A percentile compares a stretch with the other conserved stretches of the same genome.
Conservation (phyloP, 768 basidiomycete genomes). For the Tulasnella calospora region DNA sequence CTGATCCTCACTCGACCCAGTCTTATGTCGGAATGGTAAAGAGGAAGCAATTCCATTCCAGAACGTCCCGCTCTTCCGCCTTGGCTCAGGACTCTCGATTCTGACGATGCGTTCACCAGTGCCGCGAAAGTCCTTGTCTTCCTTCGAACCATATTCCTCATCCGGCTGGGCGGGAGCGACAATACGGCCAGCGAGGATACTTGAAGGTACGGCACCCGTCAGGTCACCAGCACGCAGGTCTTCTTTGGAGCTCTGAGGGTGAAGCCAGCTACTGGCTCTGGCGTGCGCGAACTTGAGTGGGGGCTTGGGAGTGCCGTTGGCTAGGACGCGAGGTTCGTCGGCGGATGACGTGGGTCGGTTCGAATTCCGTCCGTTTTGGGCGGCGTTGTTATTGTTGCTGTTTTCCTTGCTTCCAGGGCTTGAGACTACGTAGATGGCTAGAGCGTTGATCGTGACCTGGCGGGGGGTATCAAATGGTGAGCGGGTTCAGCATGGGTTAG, state of each 20-base stretch:
- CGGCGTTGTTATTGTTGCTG: not conserved
- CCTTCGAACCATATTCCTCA: not conserved
- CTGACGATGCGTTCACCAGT: not conserved
- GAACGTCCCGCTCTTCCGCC: slow-evolving; percentile 1
- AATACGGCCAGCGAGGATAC: not conserved
- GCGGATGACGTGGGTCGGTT: not conserved
- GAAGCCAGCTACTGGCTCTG: not conserved
- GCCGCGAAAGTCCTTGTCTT: not conserved
- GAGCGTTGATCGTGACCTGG: slow-evolving; percentile 28
- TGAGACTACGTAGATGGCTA: slow-evolving; percentile 27
- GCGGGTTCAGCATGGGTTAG: not conserved
- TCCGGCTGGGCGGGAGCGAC: not conserved
- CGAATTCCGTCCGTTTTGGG: not conserved
- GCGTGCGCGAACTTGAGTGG: not conserved
- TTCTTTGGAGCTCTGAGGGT: not conserved
- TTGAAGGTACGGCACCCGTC: not conserved
- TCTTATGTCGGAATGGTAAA: not conserved
- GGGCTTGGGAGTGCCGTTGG: not conserved
- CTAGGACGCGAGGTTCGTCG: not conserved
- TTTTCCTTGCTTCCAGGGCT: not conserved
- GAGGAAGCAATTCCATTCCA: not conserved
- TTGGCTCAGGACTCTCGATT: not conserved
- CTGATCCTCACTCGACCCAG: slow-evolving; percentile 2
- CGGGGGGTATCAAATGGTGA: not conserved
- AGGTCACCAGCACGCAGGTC: not conserved